Conservation (phyloP, 345 rosid genomes). For the Pelargonium nanum region DNA sequence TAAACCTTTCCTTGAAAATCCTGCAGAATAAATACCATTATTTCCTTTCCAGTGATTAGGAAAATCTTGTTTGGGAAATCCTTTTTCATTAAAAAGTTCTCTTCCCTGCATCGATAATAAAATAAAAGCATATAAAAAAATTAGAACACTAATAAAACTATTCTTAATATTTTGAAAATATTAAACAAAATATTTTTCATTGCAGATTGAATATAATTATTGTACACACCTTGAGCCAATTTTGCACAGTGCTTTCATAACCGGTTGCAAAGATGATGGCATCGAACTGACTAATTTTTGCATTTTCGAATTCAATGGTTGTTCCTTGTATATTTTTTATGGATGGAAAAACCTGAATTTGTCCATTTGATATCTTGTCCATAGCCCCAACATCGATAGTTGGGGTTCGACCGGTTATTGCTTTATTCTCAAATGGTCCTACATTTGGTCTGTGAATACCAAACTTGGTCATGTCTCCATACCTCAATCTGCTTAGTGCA, state of each 20-base stretch:
- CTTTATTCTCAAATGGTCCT: conserved; percentile 33
- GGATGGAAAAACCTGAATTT: conserved; percentile 30
- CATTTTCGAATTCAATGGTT: conserved; percentile 22
- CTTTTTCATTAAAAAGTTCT: conserved; percentile 26
- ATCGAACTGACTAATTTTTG: conserved; percentile 15
- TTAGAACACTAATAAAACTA: too few relatives aligned
- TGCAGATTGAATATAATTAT: not conserved
- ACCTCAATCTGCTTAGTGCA: conserved; percentile 6
- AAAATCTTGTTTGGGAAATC: conserved; percentile 25
- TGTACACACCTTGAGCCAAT: conserved; percentile 51
- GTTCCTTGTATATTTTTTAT: conserved; percentile 23
- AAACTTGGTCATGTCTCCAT: conserved; percentile 10
- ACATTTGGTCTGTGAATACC: conserved; percentile 33
- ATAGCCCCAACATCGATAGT: conserved; percentile 49
- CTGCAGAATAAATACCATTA: conserved; percentile 36
- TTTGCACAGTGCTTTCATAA: conserved; percentile 35
- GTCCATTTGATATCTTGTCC: conserved; percentile 21
- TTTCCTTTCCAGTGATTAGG: conserved; percentile 49
- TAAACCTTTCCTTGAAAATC: conserved; percentile 40
- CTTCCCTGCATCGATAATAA: too few relatives aligned
- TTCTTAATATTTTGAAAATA: too few relatives aligned
- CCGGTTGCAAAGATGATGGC: conserved; percentile 53
- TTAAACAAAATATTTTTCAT: too few relatives aligned
- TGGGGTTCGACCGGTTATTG: conserved; percentile 29
- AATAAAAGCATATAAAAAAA: too few relatives aligned